Evolutionary conservation across 1,284 basidiomycete genomes (phyloP), one percentile per base, ranked within the genome.

Genomic region (Leccinum brunneo-olivaceum): DNA sequence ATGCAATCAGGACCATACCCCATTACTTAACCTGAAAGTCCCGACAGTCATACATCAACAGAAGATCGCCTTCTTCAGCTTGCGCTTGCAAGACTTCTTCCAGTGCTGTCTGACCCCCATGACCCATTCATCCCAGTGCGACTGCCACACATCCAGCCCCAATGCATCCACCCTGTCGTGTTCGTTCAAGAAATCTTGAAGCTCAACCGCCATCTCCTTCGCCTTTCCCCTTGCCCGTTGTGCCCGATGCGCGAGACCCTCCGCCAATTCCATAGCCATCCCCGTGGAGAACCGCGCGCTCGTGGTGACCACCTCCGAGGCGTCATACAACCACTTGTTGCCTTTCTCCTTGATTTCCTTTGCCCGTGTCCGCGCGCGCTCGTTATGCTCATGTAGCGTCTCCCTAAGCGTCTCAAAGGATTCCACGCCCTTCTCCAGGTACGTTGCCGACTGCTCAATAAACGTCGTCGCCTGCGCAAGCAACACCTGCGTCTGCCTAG

Each of bases 351-450:
- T 71, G 11, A 86, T 61, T 53, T 77, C 69, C 61, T 66, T 74
- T 15, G 83, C 84, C 37, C 71, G 73, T 41, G 59, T 63, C 55
- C 72, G 73, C 38, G 84, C 84, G 6, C 68, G 70, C 34, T 72
- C 68, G 51, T 85, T 76, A 25, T 77, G 70, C 35, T 63, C 62
- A 15, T 69, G 63, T 7, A 86, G 55, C 9, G 68, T 65, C 23
- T 74, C 72, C 29, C 52, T 63, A 25, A 61, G 38, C 23, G 16
- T 40, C 35, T 61, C 62, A 12, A 62, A 36, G 5, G 54, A 61
- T 32, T 53, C 50, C 8, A 34, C 45, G 16, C 41, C 36, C 39
- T 52, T 63, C 42, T 58, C 60, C 32, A 50, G 30, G 8, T 72
- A 67, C 34, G 65, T 66, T 55, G 68, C 69, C 12, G 75, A 77